Base-by-base conservation (phyloP, 1,284 basidiomycete genomes). In the Wallemia hederae region DNA sequence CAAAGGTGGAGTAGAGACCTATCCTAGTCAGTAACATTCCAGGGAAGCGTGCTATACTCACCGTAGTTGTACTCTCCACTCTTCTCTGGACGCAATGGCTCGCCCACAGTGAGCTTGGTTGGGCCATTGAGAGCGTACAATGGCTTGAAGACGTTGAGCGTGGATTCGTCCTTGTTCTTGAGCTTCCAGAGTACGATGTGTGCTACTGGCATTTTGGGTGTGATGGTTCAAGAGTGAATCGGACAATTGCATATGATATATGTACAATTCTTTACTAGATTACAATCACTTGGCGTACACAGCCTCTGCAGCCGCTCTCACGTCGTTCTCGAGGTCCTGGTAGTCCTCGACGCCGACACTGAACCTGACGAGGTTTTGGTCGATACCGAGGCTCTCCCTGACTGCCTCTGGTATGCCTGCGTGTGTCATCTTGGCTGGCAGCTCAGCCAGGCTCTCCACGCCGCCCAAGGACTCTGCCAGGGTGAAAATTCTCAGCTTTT, bases 381-480 rank as follows among this genome's bases (percentile, higher is more conserved):
- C 80, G 66, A 97, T 92, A 0, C 88, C 87, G 27, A 90, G 73
- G 25, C 72, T 63, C 22, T 73, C 76, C 19, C 87, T 74, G 68
- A 85, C 82, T 14, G 72, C 78, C n/a, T 75, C 74, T 0, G 85
- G 83, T 59, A 91, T 79, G 59, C 77, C 66, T 29, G 77, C 82
- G 68, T 86, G 82, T n/a, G 88, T 90, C 84, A 94, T 90, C 67
- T 75, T 74, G 57, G 79, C 80, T 0, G 86, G 86, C 49, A 83
- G 77, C 71, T 92, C 88, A 5, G 84, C 84, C 59, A 94, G 72
- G 69, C 80, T 83, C 76, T 97, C 91, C 17, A 94, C 86, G 0
- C 90, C 91, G 1, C 91, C 91, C 2, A 96, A 72, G 58, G 79
- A 82, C 74, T 94, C 90, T 1, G 91, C 91, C 19, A 97, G 76